Evolutionary conservation across 306 rosid genomes (phyloP).

Genomic region (Prunus mume): DNA sequence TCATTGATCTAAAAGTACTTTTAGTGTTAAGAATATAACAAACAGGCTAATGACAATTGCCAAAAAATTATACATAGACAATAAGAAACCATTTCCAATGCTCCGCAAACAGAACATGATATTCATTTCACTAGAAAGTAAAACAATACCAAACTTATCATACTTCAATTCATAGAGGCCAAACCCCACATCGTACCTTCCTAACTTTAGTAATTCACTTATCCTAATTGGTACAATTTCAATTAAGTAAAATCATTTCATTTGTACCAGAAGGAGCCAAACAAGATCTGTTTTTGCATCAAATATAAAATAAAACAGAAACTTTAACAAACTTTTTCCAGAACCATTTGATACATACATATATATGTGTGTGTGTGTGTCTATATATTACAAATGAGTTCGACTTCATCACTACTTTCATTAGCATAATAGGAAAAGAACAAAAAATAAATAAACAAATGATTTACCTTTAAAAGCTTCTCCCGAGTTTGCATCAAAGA

Average conservation of each 20-base stretch:
- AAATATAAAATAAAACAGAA: background rate
- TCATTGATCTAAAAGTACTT: background rate
- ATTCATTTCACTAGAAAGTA: too few relatives aligned
- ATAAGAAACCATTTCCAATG: background rate
- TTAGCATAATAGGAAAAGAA: background rate
- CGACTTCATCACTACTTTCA: background rate
- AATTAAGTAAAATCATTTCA: background rate
- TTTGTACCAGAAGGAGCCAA: background rate
- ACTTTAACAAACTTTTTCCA: background rate
- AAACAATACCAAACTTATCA: too few relatives aligned
- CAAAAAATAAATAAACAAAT: background rate
- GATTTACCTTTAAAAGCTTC: conserved; percentile 63
- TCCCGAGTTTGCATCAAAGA: conserved; percentile 79
- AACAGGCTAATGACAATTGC: background rate
- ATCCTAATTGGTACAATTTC: too few relatives aligned
- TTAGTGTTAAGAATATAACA: background rate
- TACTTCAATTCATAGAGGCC: too few relatives aligned
- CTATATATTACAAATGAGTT: background rate
- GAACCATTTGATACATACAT: background rate
- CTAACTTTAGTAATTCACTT: background rate
- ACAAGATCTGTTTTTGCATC: background rate
- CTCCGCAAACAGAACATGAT: background rate
- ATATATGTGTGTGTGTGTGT: background rate
- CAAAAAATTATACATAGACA: too few relatives aligned
- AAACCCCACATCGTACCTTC: too few relatives aligned